Conservation (phyloP, 75 land plant species). For the Cryptomeria japonica region DNA sequence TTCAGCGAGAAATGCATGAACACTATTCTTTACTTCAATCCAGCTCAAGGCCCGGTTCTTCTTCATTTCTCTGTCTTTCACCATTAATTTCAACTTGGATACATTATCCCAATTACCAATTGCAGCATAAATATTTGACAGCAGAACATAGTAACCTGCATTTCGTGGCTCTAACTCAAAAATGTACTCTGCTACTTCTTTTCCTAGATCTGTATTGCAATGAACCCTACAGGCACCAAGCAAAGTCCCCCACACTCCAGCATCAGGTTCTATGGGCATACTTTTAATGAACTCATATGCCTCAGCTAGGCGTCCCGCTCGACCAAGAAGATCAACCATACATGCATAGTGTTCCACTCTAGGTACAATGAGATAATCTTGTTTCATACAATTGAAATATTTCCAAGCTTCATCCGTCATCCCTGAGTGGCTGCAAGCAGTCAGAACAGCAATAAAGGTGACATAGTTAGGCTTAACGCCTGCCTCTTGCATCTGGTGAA, state of each 20-base stretch:
- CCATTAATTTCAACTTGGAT: slow-evolving; percentile 32
- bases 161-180: slow-evolving; percentile 21
- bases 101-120: slow-evolving; percentile 36
- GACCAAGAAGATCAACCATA: slow-evolving; percentile 53
- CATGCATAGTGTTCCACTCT: slow-evolving; percentile 55
- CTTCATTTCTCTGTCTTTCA: slow-evolving; percentile 36
- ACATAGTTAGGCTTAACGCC: slow-evolving; percentile 43
- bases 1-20: slow-evolving; percentile 42
- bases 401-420: slow-evolving; percentile 37
- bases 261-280: slow-evolving; percentile 23
- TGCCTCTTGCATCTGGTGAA: slow-evolving; percentile 24
- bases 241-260: slow-evolving; percentile 46
- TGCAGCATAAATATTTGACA: slow-evolving; percentile 60
- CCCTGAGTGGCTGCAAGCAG: slow-evolving; percentile 57
- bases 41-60: slow-evolving; percentile 57
- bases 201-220: slow-evolving; percentile 44
- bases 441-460: slow-evolving; percentile 47
- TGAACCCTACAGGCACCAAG: slow-evolving; percentile 61
- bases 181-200: slow-evolving; percentile 26
- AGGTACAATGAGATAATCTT: slow-evolving; percentile 33
- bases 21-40: slow-evolving; percentile 36
- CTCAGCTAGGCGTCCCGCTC: slow-evolving; percentile 47
- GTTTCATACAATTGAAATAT: slow-evolving; percentile 35
- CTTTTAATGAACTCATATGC: slow-evolving; percentile 40
- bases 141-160: slow-evolving; percentile 28